These are phyloP conservation scores for Hypoxylon rickii DNA, from an alignment of 495 filamentous ascomycete genomes.

Conservation along the genomic window DNA sequence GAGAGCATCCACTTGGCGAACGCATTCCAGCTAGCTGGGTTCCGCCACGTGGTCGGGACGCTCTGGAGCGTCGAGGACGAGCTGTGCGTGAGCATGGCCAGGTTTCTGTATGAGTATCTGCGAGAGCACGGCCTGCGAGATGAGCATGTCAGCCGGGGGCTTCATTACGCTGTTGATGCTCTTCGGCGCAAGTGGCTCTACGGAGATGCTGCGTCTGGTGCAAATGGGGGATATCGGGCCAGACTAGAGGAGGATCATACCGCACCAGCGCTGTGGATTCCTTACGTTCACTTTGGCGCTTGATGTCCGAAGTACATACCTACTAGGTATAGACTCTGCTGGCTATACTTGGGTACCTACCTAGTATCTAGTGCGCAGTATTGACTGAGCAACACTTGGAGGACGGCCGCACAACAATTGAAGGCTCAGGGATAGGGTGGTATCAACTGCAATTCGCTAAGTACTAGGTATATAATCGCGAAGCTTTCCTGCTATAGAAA, in stretches of 20 bases:
- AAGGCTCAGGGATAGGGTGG: too few species aligned
- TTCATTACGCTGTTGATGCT: conserved; percentile 14
- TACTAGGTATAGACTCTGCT: too few species aligned
- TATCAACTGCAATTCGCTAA: too few species aligned
- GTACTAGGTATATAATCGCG: too few species aligned
- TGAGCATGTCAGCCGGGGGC: conserved; percentile 9
- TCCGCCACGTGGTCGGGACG: conserved; percentile 42
- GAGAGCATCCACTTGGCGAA: conserved; percentile 44
- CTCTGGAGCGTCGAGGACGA: conserved; percentile 37
- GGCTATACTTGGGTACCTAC: too few species aligned
- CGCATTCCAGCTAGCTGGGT: conserved; percentile 44
- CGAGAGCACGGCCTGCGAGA: conserved; percentile 14
- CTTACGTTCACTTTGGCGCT: not conserved
- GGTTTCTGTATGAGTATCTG: conserved; percentile 20
- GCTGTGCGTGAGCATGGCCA: conserved; percentile 25
- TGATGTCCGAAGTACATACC: too few species aligned
- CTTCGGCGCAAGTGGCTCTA: conserved; percentile 13
- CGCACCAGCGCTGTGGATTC: not conserved
- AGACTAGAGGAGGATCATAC: not conserved
- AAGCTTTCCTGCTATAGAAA: too few species aligned
- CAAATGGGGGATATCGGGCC: not conserved
- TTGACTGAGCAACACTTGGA: too few species aligned
- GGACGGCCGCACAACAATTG: too few species aligned
- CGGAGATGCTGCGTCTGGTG: not conserved
- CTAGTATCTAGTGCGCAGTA: too few species aligned